Base-by-base conservation (phyloP, 2,329 filamentous ascomycete species). In the Aspergillus oerlinghausenensis region DNA sequence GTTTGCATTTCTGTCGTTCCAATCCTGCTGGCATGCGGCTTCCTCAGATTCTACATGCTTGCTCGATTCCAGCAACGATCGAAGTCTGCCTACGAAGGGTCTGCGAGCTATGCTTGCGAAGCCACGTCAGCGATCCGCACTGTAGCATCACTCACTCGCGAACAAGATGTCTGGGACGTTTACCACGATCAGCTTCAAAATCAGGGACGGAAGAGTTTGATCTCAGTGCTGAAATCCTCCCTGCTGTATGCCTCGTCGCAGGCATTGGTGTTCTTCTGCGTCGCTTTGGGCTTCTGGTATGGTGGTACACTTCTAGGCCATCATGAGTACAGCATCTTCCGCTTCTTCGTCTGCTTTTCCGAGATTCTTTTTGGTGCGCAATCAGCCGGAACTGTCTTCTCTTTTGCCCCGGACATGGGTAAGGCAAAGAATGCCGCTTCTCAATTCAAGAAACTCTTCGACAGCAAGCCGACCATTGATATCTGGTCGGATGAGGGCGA, bases 81-180 rank as follows among this genome's bases (percentile, higher is more conserved):
- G 1, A 95, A 94, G 78, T 80, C 81, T 62, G 87, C 90, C 3
- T 92, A 97, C 70, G 83, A 90, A 68, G 78, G 82, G 56, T 93
- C 90, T 57, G 93, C 93, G 7, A 88, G 87, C 55, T 96, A 89
- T 69, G 94, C 94, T 10, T 94, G 92, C 49, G 94, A 99, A 74
- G 92, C 92, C 47, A 96, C 95, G 32, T 92, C 90, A 2, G 89
- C 92, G 6, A 97, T 97, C 63, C 88, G 93, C 52, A 97, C 94
- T 2, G 92, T 97, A 9, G 93, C 92, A 3, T 90, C 91, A 8
- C 82, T 99, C 48, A 96, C 92, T 0, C 85, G 93, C 9, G 94
- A 99, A 75, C 75, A 83, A 0, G 90, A 96, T 67, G 90, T 97
- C 3, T 82, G 90, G 65, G 67, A 75, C 2, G 81, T 86, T 52